Conservation (phyloP, 352 stramenopile genomes). For the Phytophthora pisi region DNA sequence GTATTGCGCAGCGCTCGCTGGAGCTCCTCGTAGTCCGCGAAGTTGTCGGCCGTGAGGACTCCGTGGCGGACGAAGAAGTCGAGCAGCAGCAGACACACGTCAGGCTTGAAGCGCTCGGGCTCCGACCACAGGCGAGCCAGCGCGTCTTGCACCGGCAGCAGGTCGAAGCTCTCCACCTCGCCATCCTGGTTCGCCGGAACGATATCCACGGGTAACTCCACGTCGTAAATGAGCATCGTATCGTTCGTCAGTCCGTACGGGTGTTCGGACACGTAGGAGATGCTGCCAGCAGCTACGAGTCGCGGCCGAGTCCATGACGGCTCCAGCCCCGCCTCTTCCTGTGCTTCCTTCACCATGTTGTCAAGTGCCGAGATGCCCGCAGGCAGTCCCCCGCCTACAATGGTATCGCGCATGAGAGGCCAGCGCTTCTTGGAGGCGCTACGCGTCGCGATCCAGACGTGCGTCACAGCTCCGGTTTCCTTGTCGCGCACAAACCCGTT, state of each 20-base stretch:
- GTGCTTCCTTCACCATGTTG: conserved; percentile 79
- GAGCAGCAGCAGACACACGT: conserved; percentile 70
- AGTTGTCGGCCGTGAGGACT: conserved; percentile 64
- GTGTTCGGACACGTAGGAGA: conserved; percentile 65
- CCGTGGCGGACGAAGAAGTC: conserved; percentile 74
- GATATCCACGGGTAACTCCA: conserved; percentile 51
- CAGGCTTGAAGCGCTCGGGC: conserved; percentile 70
- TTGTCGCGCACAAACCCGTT: conserved; percentile 67
- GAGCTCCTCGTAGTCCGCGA: conserved; percentile 50
- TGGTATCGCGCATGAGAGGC: conserved; percentile 60
- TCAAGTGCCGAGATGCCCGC: conserved; percentile 50
- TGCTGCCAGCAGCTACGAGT: conserved; percentile 52
- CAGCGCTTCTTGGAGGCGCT: conserved; percentile 57
- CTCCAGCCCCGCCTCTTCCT: conserved; percentile 64
- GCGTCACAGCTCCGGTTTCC: conserved; percentile 33
- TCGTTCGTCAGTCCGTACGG: conserved; percentile 65
- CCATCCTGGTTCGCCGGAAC: conserved; percentile 54
- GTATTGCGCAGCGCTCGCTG: conserved; percentile 38
- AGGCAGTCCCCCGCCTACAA: conserved; percentile 67
- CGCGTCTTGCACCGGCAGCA: conserved; percentile 49
- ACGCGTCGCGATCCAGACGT: conserved; percentile 70
- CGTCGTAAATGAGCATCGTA: conserved; percentile 75
- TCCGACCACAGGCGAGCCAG: conserved; percentile 45
- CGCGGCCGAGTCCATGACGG: conserved; percentile 39
- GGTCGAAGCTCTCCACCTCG: conserved; percentile 70